These are phyloP conservation scores for Dothiorella sarmentorum DNA, from an alignment of 2,329 filamentous ascomycete genomes.

Conservation along the genomic window DNA sequence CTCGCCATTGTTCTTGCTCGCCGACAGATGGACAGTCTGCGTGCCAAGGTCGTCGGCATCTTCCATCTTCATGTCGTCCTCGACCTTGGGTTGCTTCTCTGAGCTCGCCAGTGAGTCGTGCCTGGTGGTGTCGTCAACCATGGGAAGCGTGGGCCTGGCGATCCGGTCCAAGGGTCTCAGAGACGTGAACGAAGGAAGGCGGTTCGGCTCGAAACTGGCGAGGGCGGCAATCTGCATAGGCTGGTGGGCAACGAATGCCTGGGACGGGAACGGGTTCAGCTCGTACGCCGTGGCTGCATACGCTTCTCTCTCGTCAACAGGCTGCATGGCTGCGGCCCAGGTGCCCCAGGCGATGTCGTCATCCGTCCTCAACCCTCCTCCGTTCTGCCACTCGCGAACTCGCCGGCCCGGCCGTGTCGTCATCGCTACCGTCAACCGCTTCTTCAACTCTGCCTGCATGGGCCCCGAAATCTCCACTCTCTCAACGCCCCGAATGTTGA, in stretches of 20 bases:
- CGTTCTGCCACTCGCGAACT: conserved; percentile 2
- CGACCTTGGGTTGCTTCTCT: neutral
- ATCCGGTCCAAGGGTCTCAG: neutral
- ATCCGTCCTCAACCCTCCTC: neutral
- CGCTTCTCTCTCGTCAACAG: neutral
- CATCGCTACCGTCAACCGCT: conserved; percentile 4
- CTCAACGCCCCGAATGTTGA: conserved; percentile 23
- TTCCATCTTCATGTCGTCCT: neutral
- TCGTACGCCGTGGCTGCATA: neutral
- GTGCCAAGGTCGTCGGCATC: too few relatives aligned
- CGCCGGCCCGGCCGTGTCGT: neutral
- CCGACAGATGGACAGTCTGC: too few relatives aligned
- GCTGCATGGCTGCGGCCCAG: neutral
- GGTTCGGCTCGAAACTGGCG: neutral
- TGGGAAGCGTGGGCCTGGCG: neutral
- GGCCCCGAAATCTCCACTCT: conserved; percentile 18
- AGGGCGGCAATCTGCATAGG: neutral
- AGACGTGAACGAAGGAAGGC: neutral
- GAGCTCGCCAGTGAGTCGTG: neutral
- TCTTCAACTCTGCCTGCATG: neutral
- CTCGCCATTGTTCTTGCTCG: too few relatives aligned
- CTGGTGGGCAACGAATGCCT: neutral
- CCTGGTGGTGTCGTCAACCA: neutral
- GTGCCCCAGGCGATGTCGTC: neutral
- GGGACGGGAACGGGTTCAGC: neutral